Evolutionary conservation across 768 basidiomycete genomes (phyloP).

Genomic region (Antrodiella citrinella): DNA sequence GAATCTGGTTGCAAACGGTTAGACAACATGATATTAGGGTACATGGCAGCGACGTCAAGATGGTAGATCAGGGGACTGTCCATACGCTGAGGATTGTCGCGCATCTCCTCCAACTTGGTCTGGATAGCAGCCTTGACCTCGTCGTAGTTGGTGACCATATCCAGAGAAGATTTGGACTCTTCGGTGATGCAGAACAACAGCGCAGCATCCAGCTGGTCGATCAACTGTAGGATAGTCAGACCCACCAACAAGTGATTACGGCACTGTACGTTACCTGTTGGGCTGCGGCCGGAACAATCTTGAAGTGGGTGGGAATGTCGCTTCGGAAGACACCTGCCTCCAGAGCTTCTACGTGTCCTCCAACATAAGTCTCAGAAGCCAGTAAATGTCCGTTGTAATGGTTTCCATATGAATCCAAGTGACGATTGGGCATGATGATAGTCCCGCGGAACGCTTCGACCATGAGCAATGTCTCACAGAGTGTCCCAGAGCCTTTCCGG

Average conservation of each 20-base stretch:
- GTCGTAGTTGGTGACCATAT: constrained; percentile 90
- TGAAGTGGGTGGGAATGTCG: constrained; percentile 93
- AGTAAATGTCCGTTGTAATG: constrained; percentile 97
- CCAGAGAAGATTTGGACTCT: constrained; percentile 73
- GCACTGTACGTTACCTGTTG: constrained; percentile 49
- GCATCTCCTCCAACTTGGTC: constrained; percentile 75
- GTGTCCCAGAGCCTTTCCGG: constrained; percentile 90
- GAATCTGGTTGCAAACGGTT: constrained; percentile 98
- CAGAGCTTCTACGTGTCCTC: constrained; percentile 96
- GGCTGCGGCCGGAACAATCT: constrained; percentile 80
- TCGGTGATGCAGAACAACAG: constrained; percentile 82
- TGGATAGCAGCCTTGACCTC: constrained; percentile 80
- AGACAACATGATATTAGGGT: constrained; percentile 99
- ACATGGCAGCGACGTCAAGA: constrained; percentile 98
- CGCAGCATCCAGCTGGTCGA: constrained; percentile 90
- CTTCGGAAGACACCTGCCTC: constrained; percentile 98
- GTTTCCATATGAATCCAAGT: constrained; percentile 85
- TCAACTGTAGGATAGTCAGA: constrained; percentile 46
- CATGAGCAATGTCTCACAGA: constrained; percentile 98
- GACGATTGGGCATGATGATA: constrained; percentile 97
- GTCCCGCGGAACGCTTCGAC: constrained; percentile 89
- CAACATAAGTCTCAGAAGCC: constrained; percentile 96
- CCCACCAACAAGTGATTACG: neutral
- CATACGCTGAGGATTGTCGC: constrained; percentile 80
- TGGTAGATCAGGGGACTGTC: constrained; percentile 98